Evolutionary conservation across 306 rosid species (phyloP), one percentile per base, ranked within the genome.

Genomic region (Fragaria nilgerrensis): DNA sequence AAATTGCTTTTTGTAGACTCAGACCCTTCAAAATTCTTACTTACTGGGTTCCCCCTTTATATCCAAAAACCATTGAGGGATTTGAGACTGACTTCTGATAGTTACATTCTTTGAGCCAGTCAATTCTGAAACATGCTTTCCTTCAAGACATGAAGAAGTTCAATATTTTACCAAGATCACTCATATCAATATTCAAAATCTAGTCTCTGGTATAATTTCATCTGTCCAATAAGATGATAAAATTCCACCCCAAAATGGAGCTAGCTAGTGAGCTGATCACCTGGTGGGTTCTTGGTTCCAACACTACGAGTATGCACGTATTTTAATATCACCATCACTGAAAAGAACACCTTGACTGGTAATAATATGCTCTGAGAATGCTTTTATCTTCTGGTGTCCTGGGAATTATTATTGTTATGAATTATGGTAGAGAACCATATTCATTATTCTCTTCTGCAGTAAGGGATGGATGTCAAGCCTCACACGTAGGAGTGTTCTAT

Each of bases 391-490:
- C 9, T 9, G 48, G 20, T 58, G 47, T 61, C 20, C 16, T 75
- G 59, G 34, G 71, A 47, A 75, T 77, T 64, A 64, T 16, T 61
- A 44, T 43, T 48, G 16, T 52, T 49, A 66, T 36, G 47, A 69
- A 58, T 70, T 53, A 69, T 19, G 48, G 9, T 56, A 75, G 63
- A 76, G 86, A 84, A 84, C 71, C 90, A 43, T 80, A 84, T 84
- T 82, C 88, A 70, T 45, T 58, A 45, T 78, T 59, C 81, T 70
- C 45, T 5, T 0, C n/a, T n/a, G 63, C 74, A 74, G 49, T 65
- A 79, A 84, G 72, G 81, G 75, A 23, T 55, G 81, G 78, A 29
- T 17, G 84, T 22, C 34, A 55, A 81, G 45, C 44, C 23, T 22
- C 49, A 41, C 75, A 65, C n/a, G 78, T 77, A 55, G 58, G 45